phyloP scores from a whole-genome alignment of 106 monocot species.

The Dendrobium officinale region DNA sequence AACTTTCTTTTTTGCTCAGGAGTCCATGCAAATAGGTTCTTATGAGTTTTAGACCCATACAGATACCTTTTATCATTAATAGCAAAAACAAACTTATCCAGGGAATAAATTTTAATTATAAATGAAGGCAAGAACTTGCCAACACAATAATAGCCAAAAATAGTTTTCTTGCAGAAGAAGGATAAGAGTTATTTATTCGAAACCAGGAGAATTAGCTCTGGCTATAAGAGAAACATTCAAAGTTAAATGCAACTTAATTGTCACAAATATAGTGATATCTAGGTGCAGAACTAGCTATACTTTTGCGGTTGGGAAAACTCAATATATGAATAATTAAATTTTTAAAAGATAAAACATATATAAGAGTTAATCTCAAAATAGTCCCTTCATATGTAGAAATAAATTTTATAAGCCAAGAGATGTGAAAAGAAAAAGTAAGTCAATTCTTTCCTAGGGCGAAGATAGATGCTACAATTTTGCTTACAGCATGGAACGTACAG shows the following conservation, averaged over 20 bases:
- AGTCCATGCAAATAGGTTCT: background rate
- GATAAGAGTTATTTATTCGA: background rate
- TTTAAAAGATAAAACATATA: too few relatives aligned
- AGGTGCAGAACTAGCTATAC: background rate
- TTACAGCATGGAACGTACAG: conserved; percentile 34
- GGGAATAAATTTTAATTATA: background rate
- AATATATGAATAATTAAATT: too few relatives aligned
- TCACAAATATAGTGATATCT: background rate
- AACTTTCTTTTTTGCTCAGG: background rate
- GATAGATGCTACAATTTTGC: background rate
- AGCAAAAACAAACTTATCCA: background rate
- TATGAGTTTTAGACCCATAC: background rate
- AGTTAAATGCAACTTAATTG: background rate
- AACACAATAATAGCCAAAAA: background rate
- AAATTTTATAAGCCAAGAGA: background rate
- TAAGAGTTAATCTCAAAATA: too few relatives aligned
- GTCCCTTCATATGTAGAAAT: too few relatives aligned
- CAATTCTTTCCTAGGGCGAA: background rate
- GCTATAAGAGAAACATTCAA: background rate
- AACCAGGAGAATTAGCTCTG: background rate
- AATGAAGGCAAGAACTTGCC: background rate
- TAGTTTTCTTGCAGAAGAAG: background rate
- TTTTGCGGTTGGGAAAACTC: too few relatives aligned
- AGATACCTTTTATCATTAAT: background rate
- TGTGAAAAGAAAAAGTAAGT: background rate